Evolutionary conservation across 352 stramenopile species (phyloP).

Genomic region (Pythium brachiatum): DNA sequence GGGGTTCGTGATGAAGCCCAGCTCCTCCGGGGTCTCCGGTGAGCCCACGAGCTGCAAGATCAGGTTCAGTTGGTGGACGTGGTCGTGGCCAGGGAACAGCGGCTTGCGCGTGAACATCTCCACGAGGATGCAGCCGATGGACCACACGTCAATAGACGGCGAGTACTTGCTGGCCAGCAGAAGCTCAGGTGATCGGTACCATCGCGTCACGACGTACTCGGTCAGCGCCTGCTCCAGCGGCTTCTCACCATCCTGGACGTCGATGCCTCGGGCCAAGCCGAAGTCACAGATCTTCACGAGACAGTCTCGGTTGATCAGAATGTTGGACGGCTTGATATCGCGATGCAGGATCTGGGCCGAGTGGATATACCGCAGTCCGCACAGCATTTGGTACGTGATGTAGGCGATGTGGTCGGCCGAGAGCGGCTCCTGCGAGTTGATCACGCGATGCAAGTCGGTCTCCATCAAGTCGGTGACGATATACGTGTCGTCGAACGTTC

Average conservation of each 20-base stretch:
- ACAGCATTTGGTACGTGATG: conserved; percentile 83
- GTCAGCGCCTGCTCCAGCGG: conserved; percentile 60
- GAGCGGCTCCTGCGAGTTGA: conserved; percentile 68
- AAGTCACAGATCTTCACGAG: conserved; percentile 91
- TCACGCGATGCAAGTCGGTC: conserved; percentile 76
- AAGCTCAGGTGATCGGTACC: conserved; percentile 93
- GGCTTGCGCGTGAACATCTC: conserved; percentile 94
- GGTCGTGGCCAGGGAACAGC: conserved; percentile 79
- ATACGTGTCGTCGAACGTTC: conserved; percentile 81
- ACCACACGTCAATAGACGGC: conserved; percentile 94
- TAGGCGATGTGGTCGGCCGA: conserved; percentile 80
- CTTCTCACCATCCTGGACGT: conserved; percentile 38
- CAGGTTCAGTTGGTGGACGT: conserved; percentile 89
- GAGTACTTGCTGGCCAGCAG: conserved; percentile 95
- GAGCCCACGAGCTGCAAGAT: conserved; percentile 75
- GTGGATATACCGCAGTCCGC: conserved; percentile 80
- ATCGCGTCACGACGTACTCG: conserved; percentile 93
- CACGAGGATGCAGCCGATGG: conserved; percentile 98
- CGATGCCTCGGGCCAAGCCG: conserved; percentile 78
- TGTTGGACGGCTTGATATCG: conserved; percentile 97
- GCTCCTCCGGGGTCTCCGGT: conserved; percentile 45
- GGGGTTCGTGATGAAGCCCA: conserved; percentile 80
- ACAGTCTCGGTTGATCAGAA: conserved; percentile 93
- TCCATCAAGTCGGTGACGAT: conserved; percentile 86
- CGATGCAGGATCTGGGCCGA: conserved; percentile 84